Evolutionary conservation across 371 early-diverging fungal genomes (phyloP).

Genomic region (Coemansia sp.): DNA sequence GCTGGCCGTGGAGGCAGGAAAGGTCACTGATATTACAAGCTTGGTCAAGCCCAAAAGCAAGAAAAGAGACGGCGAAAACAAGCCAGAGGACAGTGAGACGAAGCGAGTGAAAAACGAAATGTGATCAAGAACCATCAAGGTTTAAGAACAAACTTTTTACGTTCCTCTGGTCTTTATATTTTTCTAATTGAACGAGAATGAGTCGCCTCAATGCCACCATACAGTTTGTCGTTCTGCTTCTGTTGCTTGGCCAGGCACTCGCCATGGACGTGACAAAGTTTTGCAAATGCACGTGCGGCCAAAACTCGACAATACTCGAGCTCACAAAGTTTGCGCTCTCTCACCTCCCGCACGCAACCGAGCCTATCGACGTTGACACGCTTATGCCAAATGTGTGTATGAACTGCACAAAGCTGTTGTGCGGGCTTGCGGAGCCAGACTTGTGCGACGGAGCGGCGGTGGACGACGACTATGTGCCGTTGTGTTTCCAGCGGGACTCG

Average conservation of each 20-base stretch:
- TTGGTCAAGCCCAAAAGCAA: constrained; percentile 29
- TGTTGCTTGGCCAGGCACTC: not conserved
- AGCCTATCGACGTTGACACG: constrained; percentile 50
- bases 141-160: not conserved
- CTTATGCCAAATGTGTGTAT: constrained; percentile 50
- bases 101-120: constrained; percentile 20
- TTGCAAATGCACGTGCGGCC: constrained; percentile 53
- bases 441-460: constrained; percentile 52
- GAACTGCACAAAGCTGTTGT: constrained; percentile 52
- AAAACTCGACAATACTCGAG: constrained; percentile 52
- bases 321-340: constrained; percentile 45
- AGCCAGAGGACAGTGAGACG: constrained; percentile 17
- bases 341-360: constrained; percentile 49
- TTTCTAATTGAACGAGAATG: too few relatives aligned
- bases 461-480: constrained; percentile 51
- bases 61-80: constrained; percentile 10
- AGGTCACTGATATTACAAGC: constrained; percentile 33
- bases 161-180: too few relatives aligned
- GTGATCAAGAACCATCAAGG: not conserved
- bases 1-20: constrained; percentile 41
- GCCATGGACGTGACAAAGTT: constrained; percentile 43
- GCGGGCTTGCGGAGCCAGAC: constrained; percentile 49
- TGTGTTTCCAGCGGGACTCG: constrained; percentile 53
- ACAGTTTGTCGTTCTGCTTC: not conserved
- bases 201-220: not conserved